phyloP scores from a whole-genome alignment of 179 eudicot species.

The Gypsophila paniculata region DNA sequence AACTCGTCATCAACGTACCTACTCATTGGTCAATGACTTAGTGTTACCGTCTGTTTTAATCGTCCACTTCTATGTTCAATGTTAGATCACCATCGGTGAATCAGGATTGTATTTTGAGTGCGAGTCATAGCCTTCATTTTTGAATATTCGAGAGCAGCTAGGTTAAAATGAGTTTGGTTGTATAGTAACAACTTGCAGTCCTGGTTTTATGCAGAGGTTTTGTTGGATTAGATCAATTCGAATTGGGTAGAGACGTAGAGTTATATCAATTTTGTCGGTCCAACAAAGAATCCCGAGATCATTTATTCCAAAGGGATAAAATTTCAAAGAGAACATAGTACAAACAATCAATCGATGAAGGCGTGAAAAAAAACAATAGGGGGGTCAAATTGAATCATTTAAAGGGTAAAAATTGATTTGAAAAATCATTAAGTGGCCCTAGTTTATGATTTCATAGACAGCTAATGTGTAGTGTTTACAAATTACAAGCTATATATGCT shows the following conservation, averaged over 20 bases:
- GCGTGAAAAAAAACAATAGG: conserved; percentile 23
- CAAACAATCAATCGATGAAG: conserved; percentile 16
- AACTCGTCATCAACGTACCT: neutral
- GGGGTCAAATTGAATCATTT: conserved; percentile 26
- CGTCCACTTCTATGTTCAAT: neutral
- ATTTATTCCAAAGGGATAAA: neutral
- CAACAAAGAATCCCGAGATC: too few species aligned
- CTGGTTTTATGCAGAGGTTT: too few species aligned
- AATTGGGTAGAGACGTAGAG: too few species aligned
- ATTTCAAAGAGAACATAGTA: conserved; percentile 6
- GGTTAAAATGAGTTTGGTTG: too few species aligned
- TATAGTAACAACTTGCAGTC: too few species aligned
- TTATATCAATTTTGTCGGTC: too few species aligned
- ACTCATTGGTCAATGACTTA: neutral
- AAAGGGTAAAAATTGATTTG: conserved; percentile 24
- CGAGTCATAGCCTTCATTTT: too few species aligned
- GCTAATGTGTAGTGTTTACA: too few species aligned
- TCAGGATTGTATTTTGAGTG: too few species aligned
- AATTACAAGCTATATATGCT: neutral
- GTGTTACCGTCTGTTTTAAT: neutral
- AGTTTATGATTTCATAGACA: conserved; percentile 21
- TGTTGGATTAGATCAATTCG: too few species aligned
- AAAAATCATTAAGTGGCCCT: conserved; percentile 22
- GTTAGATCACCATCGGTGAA: too few species aligned
- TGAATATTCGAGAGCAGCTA: too few species aligned